These are phyloP conservation scores for Russula emetica DNA, from an alignment of 768 basidiomycete genomes.

Conservation along the genomic window DNA sequence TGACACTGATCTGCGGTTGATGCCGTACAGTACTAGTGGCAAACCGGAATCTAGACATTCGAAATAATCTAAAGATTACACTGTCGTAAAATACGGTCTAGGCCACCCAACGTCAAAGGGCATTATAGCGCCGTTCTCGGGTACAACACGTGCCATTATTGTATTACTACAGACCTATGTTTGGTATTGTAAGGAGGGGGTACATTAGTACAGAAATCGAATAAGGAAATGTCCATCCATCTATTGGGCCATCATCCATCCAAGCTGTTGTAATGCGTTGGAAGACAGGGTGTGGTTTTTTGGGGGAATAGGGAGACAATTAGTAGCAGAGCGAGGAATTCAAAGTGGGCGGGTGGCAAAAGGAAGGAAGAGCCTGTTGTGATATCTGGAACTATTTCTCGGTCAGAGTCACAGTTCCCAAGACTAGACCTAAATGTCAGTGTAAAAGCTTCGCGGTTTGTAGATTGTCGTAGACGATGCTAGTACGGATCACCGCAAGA, in stretches of 20 bases:
- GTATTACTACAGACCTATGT: neutral
- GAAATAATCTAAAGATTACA: no score
- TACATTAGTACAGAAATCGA: neutral
- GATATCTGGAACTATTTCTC: neutral
- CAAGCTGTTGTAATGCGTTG: neutral
- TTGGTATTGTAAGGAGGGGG: neutral
- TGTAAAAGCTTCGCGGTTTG: neutral
- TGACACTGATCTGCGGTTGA: no score
- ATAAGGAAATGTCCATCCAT: neutral
- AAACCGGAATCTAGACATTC: no score
- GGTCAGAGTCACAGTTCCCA: neutral
- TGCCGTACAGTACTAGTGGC: no score
- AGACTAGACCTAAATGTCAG: neutral
- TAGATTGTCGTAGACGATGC: slow-evolving; percentile 11
- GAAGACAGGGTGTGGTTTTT: neutral
- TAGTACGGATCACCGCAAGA: slow-evolving; percentile 1
- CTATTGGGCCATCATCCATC: neutral
- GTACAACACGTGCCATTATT: neutral
- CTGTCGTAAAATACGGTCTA: no score
- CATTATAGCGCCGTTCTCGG: neutral
- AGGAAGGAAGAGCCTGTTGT: neutral
- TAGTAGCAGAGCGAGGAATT: neutral
- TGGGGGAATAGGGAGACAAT: neutral
- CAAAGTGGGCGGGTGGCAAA: neutral
- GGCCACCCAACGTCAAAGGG: neutral